These are phyloP conservation scores for Secale cereale DNA, from an alignment of 176 grass and related monocot species.

Conservation along the genomic window DNA sequence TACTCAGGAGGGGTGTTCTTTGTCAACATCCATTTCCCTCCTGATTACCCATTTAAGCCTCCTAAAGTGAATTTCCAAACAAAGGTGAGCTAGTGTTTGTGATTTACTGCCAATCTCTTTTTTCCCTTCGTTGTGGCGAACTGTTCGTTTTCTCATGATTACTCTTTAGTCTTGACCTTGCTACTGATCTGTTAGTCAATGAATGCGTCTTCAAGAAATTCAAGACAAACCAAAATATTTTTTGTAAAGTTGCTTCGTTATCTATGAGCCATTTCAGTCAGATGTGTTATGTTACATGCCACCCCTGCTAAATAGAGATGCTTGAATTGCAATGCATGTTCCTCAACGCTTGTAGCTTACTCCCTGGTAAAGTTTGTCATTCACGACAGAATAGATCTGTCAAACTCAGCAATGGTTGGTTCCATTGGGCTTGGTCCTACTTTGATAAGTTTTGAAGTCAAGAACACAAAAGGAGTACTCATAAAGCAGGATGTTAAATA, in stretches of 20 bases:
- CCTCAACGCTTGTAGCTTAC: neutral
- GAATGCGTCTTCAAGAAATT: neutral
- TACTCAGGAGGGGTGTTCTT: slow-evolving; percentile 85
- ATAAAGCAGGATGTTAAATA: neutral
- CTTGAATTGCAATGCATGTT: neutral
- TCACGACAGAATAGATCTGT: neutral
- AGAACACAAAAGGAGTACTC: neutral
- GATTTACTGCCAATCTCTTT: neutral
- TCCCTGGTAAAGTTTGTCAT: neutral
- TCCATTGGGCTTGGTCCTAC: neutral
- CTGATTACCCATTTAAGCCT: slow-evolving; percentile 92
- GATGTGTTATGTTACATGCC: neutral
- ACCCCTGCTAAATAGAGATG: neutral
- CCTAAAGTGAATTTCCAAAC: slow-evolving; percentile 92
- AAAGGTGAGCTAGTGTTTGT: slow-evolving; percentile 47
- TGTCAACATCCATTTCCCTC: slow-evolving; percentile 87
- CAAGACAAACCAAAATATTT: slow-evolving; percentile 1
- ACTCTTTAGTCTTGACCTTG: neutral
- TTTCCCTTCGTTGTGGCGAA: neutral
- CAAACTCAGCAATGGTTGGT: neutral
- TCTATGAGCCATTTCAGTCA: neutral
- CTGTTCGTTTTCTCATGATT: neutral
- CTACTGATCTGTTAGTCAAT: neutral
- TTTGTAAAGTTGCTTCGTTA: neutral
- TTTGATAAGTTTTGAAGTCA: neutral